Evolutionary conservation across 1,284 basidiomycete species (phyloP).

Genomic region (Ceratobasidium sp.): DNA sequence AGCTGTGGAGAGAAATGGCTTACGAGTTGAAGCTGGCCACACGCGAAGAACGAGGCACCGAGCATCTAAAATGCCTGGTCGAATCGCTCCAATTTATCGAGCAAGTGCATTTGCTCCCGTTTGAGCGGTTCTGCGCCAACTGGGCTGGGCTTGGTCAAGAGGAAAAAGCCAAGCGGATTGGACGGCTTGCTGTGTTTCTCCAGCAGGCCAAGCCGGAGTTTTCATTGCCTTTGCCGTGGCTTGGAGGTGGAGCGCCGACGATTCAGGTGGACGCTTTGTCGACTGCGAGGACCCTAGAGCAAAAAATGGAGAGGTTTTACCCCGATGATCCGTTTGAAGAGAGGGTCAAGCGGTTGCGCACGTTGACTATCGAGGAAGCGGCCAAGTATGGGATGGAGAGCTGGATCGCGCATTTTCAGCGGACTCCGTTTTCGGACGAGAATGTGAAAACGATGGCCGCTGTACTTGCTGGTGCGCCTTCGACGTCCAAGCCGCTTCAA

Average conservation of each 20-base stretch:
- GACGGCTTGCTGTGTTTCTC: background rate
- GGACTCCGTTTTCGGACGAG: background rate
- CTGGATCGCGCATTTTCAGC: background rate
- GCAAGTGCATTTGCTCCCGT: background rate
- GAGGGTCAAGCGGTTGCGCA: background rate
- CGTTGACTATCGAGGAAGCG: background rate
- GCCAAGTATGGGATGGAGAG: background rate
- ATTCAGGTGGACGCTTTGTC: background rate
- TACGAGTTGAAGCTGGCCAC: background rate
- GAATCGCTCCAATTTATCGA: background rate
- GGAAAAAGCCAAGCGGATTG: background rate
- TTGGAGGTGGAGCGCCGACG: no score
- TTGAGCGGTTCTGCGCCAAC: background rate
- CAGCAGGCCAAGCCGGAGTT: background rate
- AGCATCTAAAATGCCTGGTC: background rate
- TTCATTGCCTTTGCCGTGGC: background rate
- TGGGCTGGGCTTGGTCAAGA: background rate
- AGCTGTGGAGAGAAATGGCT: conserved; percentile 4
- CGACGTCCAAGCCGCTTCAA: background rate
- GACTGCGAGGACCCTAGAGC: background rate
- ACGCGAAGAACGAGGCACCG: background rate
- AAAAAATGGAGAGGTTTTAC: background rate
- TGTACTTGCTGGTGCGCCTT: background rate
- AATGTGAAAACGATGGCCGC: background rate
- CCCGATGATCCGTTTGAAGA: background rate